A percentile compares a stretch with the other conserved stretches of the same genome.
phyloP scores from a whole-genome alignment of 2,329 filamentous ascomycete species.

The Alternaria infectoria region DNA sequence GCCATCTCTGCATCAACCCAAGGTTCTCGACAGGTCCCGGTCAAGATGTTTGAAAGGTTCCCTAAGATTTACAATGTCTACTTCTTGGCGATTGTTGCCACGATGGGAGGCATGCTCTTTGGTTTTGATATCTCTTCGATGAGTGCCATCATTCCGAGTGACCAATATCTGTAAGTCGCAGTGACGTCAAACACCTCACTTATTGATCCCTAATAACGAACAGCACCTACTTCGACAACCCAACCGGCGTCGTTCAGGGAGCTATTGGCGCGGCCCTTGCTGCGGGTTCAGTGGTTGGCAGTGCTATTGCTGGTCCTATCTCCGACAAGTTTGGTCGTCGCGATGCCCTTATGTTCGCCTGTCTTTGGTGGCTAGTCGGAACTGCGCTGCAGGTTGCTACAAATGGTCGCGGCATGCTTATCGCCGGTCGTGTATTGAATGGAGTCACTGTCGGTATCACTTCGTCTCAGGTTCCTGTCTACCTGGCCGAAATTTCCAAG shows the following conservation, averaged over 20 bases:
- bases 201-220: not conserved
- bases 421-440: constrained; percentile 73
- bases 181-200: not conserved
- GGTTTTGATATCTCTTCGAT: constrained; percentile 82
- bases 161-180: constrained; percentile 25
- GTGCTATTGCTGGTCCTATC: constrained; percentile 64
- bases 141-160: constrained; percentile 54
- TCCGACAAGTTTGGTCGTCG: constrained; percentile 65
- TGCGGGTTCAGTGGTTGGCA: constrained; percentile 71
- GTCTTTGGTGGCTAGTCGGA: constrained; percentile 63
- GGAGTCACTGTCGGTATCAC: constrained; percentile 77
- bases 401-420: constrained; percentile 72
- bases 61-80: constrained; percentile 65
- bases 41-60: constrained; percentile 44
- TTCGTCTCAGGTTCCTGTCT: constrained; percentile 72
- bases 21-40: constrained; percentile 14
- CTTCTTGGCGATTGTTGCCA: constrained; percentile 62
- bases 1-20: constrained; percentile 1
- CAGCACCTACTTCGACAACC: constrained; percentile 58
- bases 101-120: constrained; percentile 72
- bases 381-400: constrained; percentile 68
- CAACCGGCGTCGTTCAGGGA: constrained; percentile 56
- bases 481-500: constrained; percentile 71
- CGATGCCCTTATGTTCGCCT: constrained; percentile 59
- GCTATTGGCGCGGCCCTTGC: constrained; percentile 66